phyloP scores from a whole-genome alignment of 345 rosid genomes.

The Acer yangbiense region DNA sequence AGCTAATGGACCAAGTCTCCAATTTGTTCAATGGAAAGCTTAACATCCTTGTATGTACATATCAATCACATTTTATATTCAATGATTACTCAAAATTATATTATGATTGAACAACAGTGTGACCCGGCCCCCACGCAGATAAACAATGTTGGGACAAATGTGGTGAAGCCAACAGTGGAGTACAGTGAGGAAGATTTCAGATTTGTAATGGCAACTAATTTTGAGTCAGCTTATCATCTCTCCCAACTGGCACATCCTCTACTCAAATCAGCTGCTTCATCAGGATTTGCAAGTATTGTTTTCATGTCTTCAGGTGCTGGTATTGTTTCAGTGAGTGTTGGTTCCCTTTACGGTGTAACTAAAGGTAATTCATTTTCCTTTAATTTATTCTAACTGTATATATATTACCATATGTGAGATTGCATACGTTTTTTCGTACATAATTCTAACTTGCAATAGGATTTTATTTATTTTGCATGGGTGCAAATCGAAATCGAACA shows the following conservation, averaged over 20 bases:
- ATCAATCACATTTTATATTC: too few species aligned
- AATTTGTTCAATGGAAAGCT: conserved; percentile 32
- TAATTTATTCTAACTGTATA: too few species aligned
- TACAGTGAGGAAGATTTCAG: conserved; percentile 41
- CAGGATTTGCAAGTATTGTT: conserved; percentile 52
- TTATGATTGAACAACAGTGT: not conserved
- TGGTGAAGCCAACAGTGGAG: conserved; percentile 42
- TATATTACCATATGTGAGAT: too few species aligned
- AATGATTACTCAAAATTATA: not conserved
- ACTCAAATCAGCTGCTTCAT: conserved; percentile 48
- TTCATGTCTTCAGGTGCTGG: conserved; percentile 52
- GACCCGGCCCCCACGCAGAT: conserved; percentile 33
- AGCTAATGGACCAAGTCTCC: conserved; percentile 30
- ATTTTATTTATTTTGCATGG: too few species aligned
- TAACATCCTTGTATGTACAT: conserved; percentile 40
- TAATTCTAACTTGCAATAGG: too few species aligned
- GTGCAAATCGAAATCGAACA: too few species aligned
- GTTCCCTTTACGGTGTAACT: conserved; percentile 42
- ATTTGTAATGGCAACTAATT: conserved; percentile 37
- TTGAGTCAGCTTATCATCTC: conserved; percentile 56
- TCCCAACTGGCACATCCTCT: conserved; percentile 60
- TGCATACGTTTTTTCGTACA: too few species aligned
- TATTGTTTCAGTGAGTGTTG: conserved; percentile 17
- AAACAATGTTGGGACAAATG: conserved; percentile 51
- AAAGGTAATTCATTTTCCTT: conserved; percentile 31